Percentiles rank a stretch among this genome's conserved stretches.
Evolutionary conservation across 495 filamentous ascomycete genomes (phyloP).

Genomic region (Entonaema liquescens): DNA sequence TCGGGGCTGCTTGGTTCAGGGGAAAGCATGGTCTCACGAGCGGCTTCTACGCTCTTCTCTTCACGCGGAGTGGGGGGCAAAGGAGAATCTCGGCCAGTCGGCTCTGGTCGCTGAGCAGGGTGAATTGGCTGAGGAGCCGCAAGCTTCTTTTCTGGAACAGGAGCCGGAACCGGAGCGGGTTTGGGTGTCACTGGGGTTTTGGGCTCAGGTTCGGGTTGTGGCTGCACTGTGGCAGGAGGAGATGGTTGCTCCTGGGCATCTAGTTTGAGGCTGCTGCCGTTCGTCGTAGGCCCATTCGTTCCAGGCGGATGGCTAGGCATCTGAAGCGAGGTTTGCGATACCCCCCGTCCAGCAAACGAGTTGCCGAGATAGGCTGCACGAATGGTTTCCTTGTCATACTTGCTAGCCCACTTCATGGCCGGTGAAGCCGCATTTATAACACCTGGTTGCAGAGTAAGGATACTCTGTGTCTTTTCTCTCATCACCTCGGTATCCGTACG

Average conservation of each 20-base stretch:
- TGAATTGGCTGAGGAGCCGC: constrained; percentile 49
- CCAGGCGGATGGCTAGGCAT: constrained; percentile 43
- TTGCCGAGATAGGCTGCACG: constrained; percentile 82
- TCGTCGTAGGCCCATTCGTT: constrained; percentile 31
- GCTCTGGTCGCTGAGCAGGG: constrained; percentile 47
- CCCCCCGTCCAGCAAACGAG: constrained; percentile 71
- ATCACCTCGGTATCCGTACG: constrained; percentile 61
- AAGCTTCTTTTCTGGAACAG: constrained; percentile 46
- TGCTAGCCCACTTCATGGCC: constrained; percentile 94
- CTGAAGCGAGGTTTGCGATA: constrained; percentile 39
- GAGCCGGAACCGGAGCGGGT: constrained; percentile 11
- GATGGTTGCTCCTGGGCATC: constrained; percentile 49
- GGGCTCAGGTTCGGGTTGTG: constrained; percentile 14
- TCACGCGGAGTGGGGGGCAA: constrained; percentile 53
- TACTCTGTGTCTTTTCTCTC: constrained; percentile 85
- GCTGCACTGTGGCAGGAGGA: constrained; percentile 23
- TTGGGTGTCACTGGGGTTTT: constrained; percentile 19
- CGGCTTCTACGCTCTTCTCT: constrained; percentile 47
- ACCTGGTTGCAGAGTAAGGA: constrained; percentile 86
- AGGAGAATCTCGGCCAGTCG: constrained; percentile 48
- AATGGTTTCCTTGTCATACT: constrained; percentile 86
- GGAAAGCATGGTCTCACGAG: constrained; percentile 55
- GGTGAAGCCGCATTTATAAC: constrained; percentile 88
- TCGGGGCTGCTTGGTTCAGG: constrained; percentile 58
- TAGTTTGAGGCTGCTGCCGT: constrained; percentile 44